Conservation (phyloP, 140 eudicot species). For the Oenanthe javanica region DNA sequence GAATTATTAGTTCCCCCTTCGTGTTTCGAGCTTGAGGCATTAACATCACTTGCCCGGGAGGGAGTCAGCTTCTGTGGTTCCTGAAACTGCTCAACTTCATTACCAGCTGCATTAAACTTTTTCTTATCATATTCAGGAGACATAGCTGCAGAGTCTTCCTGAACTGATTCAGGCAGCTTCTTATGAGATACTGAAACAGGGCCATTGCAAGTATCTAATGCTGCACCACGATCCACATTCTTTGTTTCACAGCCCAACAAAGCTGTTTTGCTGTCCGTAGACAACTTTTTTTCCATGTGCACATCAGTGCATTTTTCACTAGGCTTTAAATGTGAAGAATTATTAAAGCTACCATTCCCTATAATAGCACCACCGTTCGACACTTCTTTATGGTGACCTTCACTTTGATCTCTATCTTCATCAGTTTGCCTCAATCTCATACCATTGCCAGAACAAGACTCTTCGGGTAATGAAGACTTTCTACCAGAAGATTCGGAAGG, state of each 20-base stretch:
- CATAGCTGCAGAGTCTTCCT: neutral
- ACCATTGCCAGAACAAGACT: constrained; percentile 26
- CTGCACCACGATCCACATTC: constrained; percentile 20
- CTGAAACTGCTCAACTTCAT: constrained; percentile 15
- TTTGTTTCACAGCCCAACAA: constrained; percentile 23
- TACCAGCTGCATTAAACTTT: constrained; percentile 13
- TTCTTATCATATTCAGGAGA: constrained; percentile 15
- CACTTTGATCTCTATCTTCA: constrained; percentile 22
- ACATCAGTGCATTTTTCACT: neutral
- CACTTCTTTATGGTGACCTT: constrained; percentile 17
- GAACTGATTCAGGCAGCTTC: constrained; percentile 12
- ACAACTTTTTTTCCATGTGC: constrained; percentile 7
- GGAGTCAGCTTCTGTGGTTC: neutral
- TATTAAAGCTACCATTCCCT: constrained; percentile 3
- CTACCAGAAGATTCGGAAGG: constrained; percentile 29
- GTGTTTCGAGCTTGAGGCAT: constrained; percentile 11
- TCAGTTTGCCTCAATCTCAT: constrained; percentile 18
- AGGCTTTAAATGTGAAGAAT: neutral
- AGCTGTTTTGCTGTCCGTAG: constrained; percentile 27
- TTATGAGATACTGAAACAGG: constrained; percentile 16
- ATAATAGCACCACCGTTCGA: constrained; percentile 20
- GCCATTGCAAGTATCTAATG: constrained; percentile 8
- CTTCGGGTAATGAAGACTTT: constrained; percentile 30
- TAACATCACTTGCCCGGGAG: constrained; percentile 9
- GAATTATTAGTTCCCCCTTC: constrained; percentile 14